Evolutionary conservation across 768 basidiomycete genomes (phyloP).

Genomic region (Suillus spraguei): DNA sequence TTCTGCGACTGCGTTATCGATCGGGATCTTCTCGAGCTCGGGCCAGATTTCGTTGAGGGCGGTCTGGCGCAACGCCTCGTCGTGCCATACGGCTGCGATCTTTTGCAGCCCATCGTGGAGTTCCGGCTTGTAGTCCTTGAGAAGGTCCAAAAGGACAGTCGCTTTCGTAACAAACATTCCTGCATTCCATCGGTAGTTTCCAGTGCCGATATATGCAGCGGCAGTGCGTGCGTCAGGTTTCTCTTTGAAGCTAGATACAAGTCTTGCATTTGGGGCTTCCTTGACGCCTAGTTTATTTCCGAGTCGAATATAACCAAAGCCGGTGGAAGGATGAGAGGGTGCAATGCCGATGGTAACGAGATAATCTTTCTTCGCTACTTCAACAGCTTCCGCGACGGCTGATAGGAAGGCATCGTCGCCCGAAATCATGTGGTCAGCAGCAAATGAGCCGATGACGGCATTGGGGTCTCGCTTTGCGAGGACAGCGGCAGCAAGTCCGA

Average conservation of each 20-base stretch:
- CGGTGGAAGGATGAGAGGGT: constrained; percentile 87
- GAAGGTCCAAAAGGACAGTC: constrained; percentile 64
- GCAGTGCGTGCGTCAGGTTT: constrained; percentile 90
- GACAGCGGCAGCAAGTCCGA: constrained; percentile 84
- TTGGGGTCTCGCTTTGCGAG: constrained; percentile 74
- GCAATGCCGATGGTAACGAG: constrained; percentile 91
- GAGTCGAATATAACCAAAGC: constrained; percentile 84
- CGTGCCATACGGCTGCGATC: constrained; percentile 73
- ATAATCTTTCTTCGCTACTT: constrained; percentile 76
- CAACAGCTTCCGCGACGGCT: constrained; percentile 84
- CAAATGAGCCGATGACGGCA: constrained; percentile 86
- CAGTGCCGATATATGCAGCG: constrained; percentile 83
- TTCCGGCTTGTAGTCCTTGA: constrained; percentile 76
- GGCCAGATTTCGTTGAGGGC: constrained; percentile 76
- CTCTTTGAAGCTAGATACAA: constrained; percentile 87
- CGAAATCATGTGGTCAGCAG: constrained; percentile 93
- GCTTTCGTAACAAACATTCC: constrained; percentile 95
- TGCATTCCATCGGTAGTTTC: constrained; percentile 90
- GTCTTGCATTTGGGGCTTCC: constrained; percentile 79
- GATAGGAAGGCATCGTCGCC: constrained; percentile 87
- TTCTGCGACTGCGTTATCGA: constrained; percentile 88
- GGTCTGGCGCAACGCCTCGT: constrained; percentile 52
- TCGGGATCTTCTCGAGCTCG: constrained; percentile 79
- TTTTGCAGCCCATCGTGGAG: constrained; percentile 64
- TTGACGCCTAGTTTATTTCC: constrained; percentile 70